Evolutionary conservation across 2,329 filamentous ascomycete genomes (phyloP), one percentile per base, ranked within the genome.

Genomic region (Tolypocladium sp.): DNA sequence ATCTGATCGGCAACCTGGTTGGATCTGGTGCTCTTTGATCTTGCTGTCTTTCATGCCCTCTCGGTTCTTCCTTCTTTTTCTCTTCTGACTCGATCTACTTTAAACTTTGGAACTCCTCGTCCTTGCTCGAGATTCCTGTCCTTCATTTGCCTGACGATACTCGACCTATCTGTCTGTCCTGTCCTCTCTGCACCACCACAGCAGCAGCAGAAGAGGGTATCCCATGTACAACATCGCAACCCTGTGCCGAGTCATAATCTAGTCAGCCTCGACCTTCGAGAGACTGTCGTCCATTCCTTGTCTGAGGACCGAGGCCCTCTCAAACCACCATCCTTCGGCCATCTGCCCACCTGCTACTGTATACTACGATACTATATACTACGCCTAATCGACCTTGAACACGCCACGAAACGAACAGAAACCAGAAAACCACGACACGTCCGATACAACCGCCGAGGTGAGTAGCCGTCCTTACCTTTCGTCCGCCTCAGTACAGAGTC

Each of bases 1-100:
- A 74, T 73, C 77, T 74, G 76, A 80, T 79, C 76, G 76, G 74
- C 76, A 79, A 73, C 76, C 71, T 73, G 66, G 75, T 77, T 70
- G 71, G 73, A 74, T 73, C 72, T 71, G 71, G 71, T 70, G 67
- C 64, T 66, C 49, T 67, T 66, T 68, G 65, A 71, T 78, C 73
- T 75, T 76, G 70, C 71, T 75, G 63, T 67, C 65, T 74, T 75
- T 72, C 74, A 75, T 77, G 74, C 72, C 73, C 73, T 75, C 75
- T 75, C 73, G 75, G 74, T 77, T 78, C 76, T 76, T 78, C 72
- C 74, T 77, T 78, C 72, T 75, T 78, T 77, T 73, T 67, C 58
- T 59, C 54, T 57, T 55, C 69, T 74, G 72, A 73, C 73, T 79
- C 71, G 73, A 67, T 70, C 57, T 66, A 66, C 67, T 69, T 68